These are phyloP conservation scores for Paspalum notatum DNA, from an alignment of 176 grass and related monocot genomes.

Conservation along the genomic window DNA sequence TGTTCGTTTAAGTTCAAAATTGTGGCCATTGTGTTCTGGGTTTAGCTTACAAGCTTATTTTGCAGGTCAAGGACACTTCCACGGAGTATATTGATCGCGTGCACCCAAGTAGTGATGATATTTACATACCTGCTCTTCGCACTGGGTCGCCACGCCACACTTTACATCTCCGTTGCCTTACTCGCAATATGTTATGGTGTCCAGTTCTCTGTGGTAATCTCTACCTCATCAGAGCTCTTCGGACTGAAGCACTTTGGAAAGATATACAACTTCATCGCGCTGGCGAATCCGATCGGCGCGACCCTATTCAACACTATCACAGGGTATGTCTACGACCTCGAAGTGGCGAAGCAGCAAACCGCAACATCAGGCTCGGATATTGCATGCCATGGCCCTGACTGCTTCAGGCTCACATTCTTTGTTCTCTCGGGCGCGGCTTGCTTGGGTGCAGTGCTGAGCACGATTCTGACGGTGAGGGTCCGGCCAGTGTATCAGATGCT, in stretches of 20 bases:
- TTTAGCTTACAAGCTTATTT: slow-evolving; percentile 36
- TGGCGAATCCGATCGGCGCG: slow-evolving; percentile 77
- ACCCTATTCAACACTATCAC: slow-evolving; percentile 78
- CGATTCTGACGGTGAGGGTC: slow-evolving; percentile 71
- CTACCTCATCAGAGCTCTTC: slow-evolving; percentile 85
- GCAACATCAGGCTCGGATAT: slow-evolving; percentile 28
- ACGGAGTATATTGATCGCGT: slow-evolving; percentile 59
- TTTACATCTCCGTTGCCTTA: slow-evolving; percentile 57
- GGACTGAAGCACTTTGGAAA: slow-evolving; percentile 90
- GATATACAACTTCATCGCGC: slow-evolving; percentile 75
- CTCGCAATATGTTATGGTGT: slow-evolving; percentile 77
- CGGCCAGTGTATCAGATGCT: slow-evolving; percentile 90
- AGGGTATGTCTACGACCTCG: slow-evolving; percentile 77
- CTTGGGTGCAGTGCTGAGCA: slow-evolving; percentile 77
- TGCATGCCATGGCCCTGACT: slow-evolving; percentile 80
- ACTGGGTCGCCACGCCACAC: slow-evolving; percentile 42
- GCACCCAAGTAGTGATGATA: slow-evolving; percentile 83
- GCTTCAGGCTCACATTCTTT: slow-evolving; percentile 77
- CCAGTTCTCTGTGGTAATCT: slow-evolving; percentile 78
- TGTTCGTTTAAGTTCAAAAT: background rate
- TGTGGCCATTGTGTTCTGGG: background rate
- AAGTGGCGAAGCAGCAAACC: slow-evolving; percentile 61
- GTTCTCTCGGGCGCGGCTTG: slow-evolving; percentile 66
- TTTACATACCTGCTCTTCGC: slow-evolving; percentile 82
- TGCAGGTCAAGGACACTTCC: slow-evolving; percentile 82